Evolutionary conservation across 371 early-diverging fungal genomes (phyloP), one percentile per base, ranked within the genome.

Genomic region (Actinomortierella wolfii): DNA sequence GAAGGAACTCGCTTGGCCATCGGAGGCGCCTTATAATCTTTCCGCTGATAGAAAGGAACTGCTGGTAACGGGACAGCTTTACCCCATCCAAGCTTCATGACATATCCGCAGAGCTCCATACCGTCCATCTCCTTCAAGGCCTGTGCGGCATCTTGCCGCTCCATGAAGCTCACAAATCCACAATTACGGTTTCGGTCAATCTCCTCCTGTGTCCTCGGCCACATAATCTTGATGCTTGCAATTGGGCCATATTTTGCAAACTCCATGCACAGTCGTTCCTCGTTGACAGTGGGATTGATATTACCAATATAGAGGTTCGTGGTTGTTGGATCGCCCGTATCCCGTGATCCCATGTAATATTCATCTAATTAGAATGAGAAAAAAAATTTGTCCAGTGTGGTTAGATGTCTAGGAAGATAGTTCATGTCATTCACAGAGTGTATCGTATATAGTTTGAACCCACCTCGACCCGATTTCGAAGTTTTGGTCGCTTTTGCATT

Each of bases 191-290:
- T 85, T 15, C 95, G 83, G 11, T 89, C 90, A 39, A 81, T 82
- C 66, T 94, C 95, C 54, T 94, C 95, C 47, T 80, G 83, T 0
- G 92, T 92, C 15, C 96, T 89, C 2, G 97, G 97, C 94, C 94
- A 94, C 96, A 96, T 94, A 50, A 97, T 92, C 74, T 97, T 96
- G 53, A 96, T 92, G 53, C 93, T 93, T 6, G 90, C 97, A 64
- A 97, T 93, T 0, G 95, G 90, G 0, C 97, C 97, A 68, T 81
- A 92, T 24, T 69, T 78, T 20, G 81, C 95, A 85, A 97, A 97
- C 23, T 83, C 85, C 58, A 82, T 76, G 60, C 91, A 92, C 2
- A 97, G 63, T 23, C 67, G 63, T 21, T 84, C 82, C 75, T 95
- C 96, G 61, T 87, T 86, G 6, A 87, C 81, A 8, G 64, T 63